Percentiles rank a stretch among this genome's conserved stretches.
Evolutionary conservation across 2,329 filamentous ascomycete species (phyloP).

Genomic region (Penicillium sp.): DNA sequence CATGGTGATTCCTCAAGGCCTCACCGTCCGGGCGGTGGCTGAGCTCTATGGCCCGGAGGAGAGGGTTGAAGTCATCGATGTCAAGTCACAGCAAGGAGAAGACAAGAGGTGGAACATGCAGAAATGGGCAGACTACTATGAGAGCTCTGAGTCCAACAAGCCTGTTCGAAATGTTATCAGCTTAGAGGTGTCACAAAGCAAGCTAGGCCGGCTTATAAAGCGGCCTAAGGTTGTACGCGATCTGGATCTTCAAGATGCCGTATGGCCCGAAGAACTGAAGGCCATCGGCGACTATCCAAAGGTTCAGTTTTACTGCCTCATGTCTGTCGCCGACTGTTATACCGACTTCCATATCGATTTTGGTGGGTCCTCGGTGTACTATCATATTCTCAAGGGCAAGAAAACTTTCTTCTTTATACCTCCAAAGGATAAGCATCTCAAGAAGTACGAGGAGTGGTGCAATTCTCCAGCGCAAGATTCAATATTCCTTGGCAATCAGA

Average conservation of each 20-base stretch:
- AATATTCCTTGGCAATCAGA: slow-evolving; percentile 64
- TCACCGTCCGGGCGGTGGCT: slow-evolving; percentile 64
- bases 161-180: slow-evolving; percentile 69
- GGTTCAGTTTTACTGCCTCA: slow-evolving; percentile 69
- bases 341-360: slow-evolving; percentile 74
- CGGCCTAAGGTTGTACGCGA: slow-evolving; percentile 66
- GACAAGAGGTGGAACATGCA: slow-evolving; percentile 66
- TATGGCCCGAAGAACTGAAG: slow-evolving; percentile 53
- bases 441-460: slow-evolving; percentile 72
- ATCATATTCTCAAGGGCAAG: slow-evolving; percentile 67
- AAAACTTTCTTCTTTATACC: slow-evolving; percentile 74
- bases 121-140: slow-evolving; percentile 69
- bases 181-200: slow-evolving; percentile 66
- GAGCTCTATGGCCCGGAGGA: slow-evolving; percentile 65
- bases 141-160: slow-evolving; percentile 57
- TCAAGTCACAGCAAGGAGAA: slow-evolving; percentile 67
- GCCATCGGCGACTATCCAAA: slow-evolving; percentile 61
- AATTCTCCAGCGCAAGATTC: slow-evolving; percentile 66
- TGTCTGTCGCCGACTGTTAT: slow-evolving; percentile 71
- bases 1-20: slow-evolving; percentile 66
- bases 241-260: slow-evolving; percentile 55
- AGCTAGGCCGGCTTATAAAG: slow-evolving; percentile 61
- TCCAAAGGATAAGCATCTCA: slow-evolving; percentile 66
- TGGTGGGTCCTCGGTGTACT: slow-evolving; percentile 69
- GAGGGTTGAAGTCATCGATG: slow-evolving; percentile 66